Conservation (phyloP, 2,329 filamentous ascomycete species). For the Calonectria pseudoturangicola region DNA sequence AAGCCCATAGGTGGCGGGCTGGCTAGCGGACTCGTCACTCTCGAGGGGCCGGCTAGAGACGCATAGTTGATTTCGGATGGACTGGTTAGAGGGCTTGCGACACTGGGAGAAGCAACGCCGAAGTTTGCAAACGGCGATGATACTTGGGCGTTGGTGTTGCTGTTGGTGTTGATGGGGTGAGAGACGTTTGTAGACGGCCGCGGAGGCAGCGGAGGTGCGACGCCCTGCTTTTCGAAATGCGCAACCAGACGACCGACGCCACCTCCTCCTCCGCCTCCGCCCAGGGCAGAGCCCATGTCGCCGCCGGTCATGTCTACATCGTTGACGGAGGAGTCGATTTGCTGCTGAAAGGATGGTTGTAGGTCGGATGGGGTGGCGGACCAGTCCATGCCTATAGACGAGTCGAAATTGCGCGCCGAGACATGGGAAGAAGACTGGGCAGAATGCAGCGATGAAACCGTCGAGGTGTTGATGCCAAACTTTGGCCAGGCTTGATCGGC, state of each 20-base stretch:
- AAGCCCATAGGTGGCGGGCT: constrained; percentile 57
- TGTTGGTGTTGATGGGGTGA: constrained; percentile 47
- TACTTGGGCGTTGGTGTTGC: constrained; percentile 46
- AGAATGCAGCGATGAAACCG: constrained; percentile 49
- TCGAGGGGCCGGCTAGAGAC: constrained; percentile 54
- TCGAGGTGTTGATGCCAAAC: constrained; percentile 55
- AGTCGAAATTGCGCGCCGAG: constrained; percentile 53
- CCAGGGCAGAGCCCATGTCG: constrained; percentile 51
- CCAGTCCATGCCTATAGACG: constrained; percentile 63
- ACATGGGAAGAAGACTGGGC: constrained; percentile 53
- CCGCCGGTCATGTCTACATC: constrained; percentile 55
- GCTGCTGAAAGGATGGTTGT: constrained; percentile 55
- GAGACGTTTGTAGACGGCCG: constrained; percentile 56
- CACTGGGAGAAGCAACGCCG: constrained; percentile 53
- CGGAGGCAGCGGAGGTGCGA: constrained; percentile 60
- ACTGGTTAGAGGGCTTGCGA: constrained; percentile 58
- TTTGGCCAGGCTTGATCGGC: constrained; percentile 58
- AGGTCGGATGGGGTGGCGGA: constrained; percentile 56
- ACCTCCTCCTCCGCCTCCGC: constrained; percentile 50
- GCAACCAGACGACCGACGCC: constrained; percentile 63
- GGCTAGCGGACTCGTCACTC: constrained; percentile 58
- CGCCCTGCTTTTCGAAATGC: constrained; percentile 64
- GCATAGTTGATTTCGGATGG: constrained; percentile 59
- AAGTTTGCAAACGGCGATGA: constrained; percentile 60
- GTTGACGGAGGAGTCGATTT: constrained; percentile 45